Evolutionary conservation across 805 yeast species (phyloP), one percentile per base, ranked within the genome.

Genomic region (Metschnikowia proteae): DNA sequence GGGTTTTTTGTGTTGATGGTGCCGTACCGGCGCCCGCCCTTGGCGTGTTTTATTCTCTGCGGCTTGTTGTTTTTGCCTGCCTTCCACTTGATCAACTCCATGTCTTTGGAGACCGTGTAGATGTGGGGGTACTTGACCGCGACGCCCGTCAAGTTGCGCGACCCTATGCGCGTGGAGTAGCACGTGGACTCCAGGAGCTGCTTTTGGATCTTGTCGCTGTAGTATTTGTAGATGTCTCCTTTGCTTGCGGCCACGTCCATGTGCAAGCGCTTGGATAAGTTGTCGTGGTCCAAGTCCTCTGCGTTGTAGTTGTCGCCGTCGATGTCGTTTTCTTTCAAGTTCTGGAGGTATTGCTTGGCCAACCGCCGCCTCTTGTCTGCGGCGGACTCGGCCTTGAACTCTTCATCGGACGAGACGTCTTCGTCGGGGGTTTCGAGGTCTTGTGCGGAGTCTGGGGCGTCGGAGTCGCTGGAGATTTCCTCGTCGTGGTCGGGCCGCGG

Each of bases 351-450:
- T 66, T 91, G 94, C 66, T 90, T 90, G 13, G 98, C 98, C 51
- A 94, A 75, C 61, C 98, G 76, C 68, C 99, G 81, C 67, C 99
- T 81, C 67, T 88, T 90, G 61, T 94, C 99, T 0, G 96, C 95
- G 6, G 91, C 95, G 42, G 81, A 80, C 66, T 92, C 98, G 13
- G 75, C 76, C 11, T 73, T 81, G 55, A 82, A 81, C 57, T 85
- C 95, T 56, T 84, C 94, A 30, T 85, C 92, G 10, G 86, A 82
- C 11, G 78, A 80, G 23, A 78, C 53, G 35, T 72, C 78, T 23
- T 48, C 51, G 31, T 48, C 56, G 7, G 32, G 46, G 5, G 35
- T 38, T n/a, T 46, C 52, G 35, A 28, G 38, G 9, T 36, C 51
- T 23, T 32, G 45, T 25, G 46, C 48, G 34, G 36, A 30, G 9